Evolutionary conservation across 2,329 filamentous ascomycete species (phyloP).

Genomic region (Fonsecaea multimorphosa): DNA sequence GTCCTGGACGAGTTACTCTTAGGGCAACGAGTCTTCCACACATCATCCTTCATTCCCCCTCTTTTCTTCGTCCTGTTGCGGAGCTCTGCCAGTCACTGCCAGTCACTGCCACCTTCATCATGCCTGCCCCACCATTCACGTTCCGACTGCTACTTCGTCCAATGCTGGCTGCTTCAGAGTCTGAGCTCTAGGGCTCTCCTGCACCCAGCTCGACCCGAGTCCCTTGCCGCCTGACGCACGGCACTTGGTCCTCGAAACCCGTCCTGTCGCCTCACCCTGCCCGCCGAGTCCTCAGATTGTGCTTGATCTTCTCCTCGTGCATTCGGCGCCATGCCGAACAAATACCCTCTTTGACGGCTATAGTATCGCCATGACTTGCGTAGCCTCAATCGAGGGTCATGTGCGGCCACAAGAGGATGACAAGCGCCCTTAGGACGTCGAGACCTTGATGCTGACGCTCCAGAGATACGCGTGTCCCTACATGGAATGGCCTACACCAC

Average conservation of each 20-base stretch:
- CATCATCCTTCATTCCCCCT: conserved; percentile 13
- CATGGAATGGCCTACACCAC: conserved; percentile 9
- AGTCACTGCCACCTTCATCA: conserved; percentile 21
- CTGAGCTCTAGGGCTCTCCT: conserved; percentile 12
- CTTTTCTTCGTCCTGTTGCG: conserved; percentile 25
- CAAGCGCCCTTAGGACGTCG: neutral
- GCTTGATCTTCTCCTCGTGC: conserved; percentile 5
- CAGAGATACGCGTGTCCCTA: neutral
- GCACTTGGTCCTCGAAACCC: conserved; percentile 11
- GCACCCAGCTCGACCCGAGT: conserved; percentile 10
- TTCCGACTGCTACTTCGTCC: conserved; percentile 13
- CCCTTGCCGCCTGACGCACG: conserved; percentile 11
- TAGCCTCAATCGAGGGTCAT: conserved; percentile 5
- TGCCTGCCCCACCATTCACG: conserved; percentile 26
- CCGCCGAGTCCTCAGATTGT: neutral
- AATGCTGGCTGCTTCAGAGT: conserved; percentile 9
- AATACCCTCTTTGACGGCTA: neutral
- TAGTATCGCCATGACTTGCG: neutral
- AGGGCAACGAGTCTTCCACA: conserved; percentile 11
- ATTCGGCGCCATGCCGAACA: conserved; percentile 6
- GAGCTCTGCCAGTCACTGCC: conserved; percentile 23
- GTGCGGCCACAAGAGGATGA: conserved; percentile 4
- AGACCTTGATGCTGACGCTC: conserved; percentile 15
- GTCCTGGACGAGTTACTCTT: conserved; percentile 7
- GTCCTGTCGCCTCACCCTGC: neutral